phyloP scores from a whole-genome alignment of 1,284 basidiomycete species.

The Peniophora sp. region DNA sequence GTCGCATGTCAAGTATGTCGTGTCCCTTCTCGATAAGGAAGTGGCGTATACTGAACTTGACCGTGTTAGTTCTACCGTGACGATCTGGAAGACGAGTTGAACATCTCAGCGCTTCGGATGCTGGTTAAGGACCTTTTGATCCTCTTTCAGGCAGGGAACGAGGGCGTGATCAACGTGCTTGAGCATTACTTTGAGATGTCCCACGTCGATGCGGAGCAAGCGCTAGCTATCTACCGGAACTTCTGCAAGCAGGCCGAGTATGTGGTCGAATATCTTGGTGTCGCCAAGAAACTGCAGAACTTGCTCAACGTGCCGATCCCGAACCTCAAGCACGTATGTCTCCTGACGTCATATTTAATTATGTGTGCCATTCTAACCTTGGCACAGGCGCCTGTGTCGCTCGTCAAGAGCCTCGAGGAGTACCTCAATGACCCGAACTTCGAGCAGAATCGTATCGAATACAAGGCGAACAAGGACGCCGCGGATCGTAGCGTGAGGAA shows the following conservation, averaged over 20 bases:
- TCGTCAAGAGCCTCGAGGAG: constrained; percentile 91
- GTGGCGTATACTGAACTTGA: background rate
- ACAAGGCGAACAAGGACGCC: constrained; percentile 79
- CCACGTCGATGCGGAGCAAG: constrained; percentile 80
- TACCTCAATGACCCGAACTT: constrained; percentile 96
- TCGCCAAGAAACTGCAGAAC: constrained; percentile 89
- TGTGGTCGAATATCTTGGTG: constrained; percentile 91
- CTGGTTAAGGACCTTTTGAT: constrained; percentile 96
- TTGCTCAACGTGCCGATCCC: constrained; percentile 91
- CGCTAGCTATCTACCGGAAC: constrained; percentile 85
- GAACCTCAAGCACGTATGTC: constrained; percentile 78
- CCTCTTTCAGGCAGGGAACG: constrained; percentile 94
- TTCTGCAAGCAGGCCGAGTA: constrained; percentile 94
- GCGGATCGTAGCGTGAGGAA: constrained; percentile 46
- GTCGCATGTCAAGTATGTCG: constrained; percentile 77
- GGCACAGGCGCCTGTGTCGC: constrained; percentile 80
- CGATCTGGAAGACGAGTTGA: constrained; percentile 88
- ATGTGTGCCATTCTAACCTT: background rate
- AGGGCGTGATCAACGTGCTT: constrained; percentile 95
- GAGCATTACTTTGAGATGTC: constrained; percentile 99
- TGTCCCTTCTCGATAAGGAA: constrained; percentile 1
- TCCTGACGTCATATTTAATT: constrained; percentile 20
- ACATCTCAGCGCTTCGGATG: constrained; percentile 85
- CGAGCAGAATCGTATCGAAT: constrained; percentile 89
- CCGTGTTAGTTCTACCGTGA: constrained; percentile 81